Percentiles rank a stretch among this genome's conserved stretches.
phyloP scores from a whole-genome alignment of 106 monocot genomes.

The Xerophyta viscosa region DNA sequence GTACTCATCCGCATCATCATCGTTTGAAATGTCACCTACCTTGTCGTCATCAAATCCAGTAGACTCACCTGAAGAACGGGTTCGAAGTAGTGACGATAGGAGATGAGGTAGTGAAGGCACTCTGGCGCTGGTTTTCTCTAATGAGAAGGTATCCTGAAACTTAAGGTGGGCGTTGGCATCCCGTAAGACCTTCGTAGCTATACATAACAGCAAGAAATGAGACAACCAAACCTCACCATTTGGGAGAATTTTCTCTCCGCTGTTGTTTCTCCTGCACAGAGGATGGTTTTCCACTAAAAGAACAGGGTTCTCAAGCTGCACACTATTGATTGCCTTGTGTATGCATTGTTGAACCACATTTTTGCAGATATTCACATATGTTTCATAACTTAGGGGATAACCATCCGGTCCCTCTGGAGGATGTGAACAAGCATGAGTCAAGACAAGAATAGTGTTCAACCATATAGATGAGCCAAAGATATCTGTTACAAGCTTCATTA shows the following conservation, averaged over 20 bases:
- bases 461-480: conserved; percentile 85
- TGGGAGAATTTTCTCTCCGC: conserved; percentile 72
- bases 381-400: conserved; percentile 39
- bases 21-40: conserved; percentile 18
- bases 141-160: conserved; percentile 52
- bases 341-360: conserved; percentile 47
- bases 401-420: conserved; percentile 59
- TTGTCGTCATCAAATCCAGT: conserved; percentile 24
- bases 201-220: conserved; percentile 60
- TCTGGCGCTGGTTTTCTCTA: conserved; percentile 20
- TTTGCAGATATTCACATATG: conserved; percentile 25
- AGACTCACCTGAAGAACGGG: conserved; percentile 11
- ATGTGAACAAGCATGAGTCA: conserved; percentile 72
- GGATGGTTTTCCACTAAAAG: conserved; percentile 78
- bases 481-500: conserved; percentile 76
- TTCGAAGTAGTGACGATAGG: conserved; percentile 66
- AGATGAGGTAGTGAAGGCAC: conserved; percentile 82
- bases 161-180: conserved; percentile 65
- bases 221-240: conserved; percentile 57
- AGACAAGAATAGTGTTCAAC: conserved; percentile 73
- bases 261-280: conserved; percentile 32
- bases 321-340: conserved; percentile 37
- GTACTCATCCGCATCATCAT: conserved; percentile 62
- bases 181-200: conserved; percentile 61
- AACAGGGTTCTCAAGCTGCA: conserved; percentile 52